These are phyloP conservation scores for Breviolum minutum DNA, from an alignment of 73 alveolate genomes.

Conservation along the genomic window DNA sequence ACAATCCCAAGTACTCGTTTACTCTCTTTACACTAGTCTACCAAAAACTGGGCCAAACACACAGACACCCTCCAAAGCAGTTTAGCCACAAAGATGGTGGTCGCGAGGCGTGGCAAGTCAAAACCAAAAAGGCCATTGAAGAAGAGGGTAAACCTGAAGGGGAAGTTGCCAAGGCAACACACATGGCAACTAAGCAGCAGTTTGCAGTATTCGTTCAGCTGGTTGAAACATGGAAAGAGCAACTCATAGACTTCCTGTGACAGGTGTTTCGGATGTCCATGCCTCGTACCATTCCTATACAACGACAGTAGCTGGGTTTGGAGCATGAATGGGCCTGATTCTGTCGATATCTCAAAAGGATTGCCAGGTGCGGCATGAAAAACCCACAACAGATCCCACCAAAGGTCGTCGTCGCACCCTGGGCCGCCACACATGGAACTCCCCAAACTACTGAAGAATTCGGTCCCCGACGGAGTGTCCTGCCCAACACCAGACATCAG, in stretches of 20 bases:
- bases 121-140: slow-evolving; percentile 77
- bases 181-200: no score
- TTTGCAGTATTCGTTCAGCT: no score
- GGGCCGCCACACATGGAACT: slow-evolving; percentile 19
- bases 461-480: slow-evolving; percentile 55
- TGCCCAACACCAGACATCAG: background rate
- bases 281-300: no score
- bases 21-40: no score
- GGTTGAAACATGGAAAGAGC: background rate
- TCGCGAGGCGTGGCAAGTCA: slow-evolving; percentile 49
- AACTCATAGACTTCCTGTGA: background rate
- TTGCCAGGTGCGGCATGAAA: no score
- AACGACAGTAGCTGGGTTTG: no score
- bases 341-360: no score
- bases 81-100: background rate
- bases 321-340: no score
- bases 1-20: no score
- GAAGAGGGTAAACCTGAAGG: slow-evolving; percentile 68
- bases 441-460: slow-evolving; percentile 44
- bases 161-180: background rate
- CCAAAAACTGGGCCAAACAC: no score
- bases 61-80: background rate
- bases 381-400: background rate
- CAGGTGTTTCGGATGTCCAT: no score
- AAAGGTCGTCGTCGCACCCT: background rate